A percentile compares a stretch with the other conserved stretches of the same genome.
These are phyloP conservation scores for Eragrostis curvula DNA, from an alignment of 176 grass and related monocot genomes.

Conservation along the genomic window DNA sequence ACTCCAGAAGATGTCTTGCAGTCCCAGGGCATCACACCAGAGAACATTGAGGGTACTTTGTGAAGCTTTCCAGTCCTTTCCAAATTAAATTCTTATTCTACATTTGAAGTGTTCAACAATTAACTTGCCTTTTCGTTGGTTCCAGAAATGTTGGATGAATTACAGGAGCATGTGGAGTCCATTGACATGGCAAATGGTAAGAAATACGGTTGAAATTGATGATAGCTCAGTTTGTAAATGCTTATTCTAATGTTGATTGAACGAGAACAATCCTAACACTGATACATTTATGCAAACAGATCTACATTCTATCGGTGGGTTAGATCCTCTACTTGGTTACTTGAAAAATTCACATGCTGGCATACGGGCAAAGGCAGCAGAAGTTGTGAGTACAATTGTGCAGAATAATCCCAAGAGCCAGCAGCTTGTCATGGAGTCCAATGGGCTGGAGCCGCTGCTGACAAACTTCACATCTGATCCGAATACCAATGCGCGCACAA, in stretches of 20 bases:
- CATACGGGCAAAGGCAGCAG: slow-evolving; percentile 91
- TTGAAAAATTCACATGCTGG: slow-evolving; percentile 79
- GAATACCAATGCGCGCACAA: slow-evolving; percentile 69
- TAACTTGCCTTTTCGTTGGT: slow-evolving; percentile 24
- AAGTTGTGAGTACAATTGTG: slow-evolving; percentile 83
- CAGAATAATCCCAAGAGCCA: slow-evolving; percentile 92
- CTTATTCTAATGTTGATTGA: neutral
- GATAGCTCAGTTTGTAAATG: neutral
- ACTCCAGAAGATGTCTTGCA: slow-evolving; percentile 82
- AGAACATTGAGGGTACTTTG: slow-evolving; percentile 71
- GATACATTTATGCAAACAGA: slow-evolving; percentile 51
- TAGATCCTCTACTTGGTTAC: slow-evolving; percentile 83
- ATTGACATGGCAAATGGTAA: slow-evolving; percentile 83
- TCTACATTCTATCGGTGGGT: slow-evolving; percentile 82
- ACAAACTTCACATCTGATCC: slow-evolving; percentile 83
- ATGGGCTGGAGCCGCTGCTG: slow-evolving; percentile 82
- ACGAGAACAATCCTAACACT: neutral
- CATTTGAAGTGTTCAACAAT: neutral
- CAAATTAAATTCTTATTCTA: neutral
- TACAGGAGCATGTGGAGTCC: slow-evolving; percentile 81
- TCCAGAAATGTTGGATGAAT: slow-evolving; percentile 77
- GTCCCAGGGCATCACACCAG: slow-evolving; percentile 67
- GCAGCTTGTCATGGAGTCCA: slow-evolving; percentile 84
- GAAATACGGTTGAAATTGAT: neutral
- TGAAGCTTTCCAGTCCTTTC: neutral